Conservation (phyloP, 1,139 yeast species). For the Diutina sp. region DNA sequence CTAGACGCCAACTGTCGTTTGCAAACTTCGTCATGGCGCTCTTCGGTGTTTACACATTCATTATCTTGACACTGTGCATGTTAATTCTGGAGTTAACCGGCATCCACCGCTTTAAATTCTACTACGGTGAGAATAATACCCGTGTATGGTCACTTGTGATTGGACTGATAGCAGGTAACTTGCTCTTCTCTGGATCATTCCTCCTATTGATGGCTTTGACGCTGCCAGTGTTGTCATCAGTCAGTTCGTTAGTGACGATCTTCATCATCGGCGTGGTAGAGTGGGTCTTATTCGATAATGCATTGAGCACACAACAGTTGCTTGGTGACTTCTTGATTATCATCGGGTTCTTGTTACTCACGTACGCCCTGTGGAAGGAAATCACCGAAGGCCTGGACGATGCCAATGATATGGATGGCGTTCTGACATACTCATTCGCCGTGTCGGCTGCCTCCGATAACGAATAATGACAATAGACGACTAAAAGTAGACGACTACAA, state of each 20-base stretch:
- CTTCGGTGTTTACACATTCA: constrained; percentile 49
- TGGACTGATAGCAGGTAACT: constrained; percentile 47
- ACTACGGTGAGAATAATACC: constrained; percentile 24
- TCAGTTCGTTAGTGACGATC: constrained; percentile 68
- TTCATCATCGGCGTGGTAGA: constrained; percentile 72
- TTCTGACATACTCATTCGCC: constrained; percentile 33
- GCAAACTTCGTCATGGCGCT: constrained; percentile 34
- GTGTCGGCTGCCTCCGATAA: constrained; percentile 5
- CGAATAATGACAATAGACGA: neutral
- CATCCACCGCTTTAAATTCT: constrained; percentile 42
- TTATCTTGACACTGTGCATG: constrained; percentile 33
- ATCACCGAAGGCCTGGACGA: constrained; percentile 54
- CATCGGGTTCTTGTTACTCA: constrained; percentile 54
- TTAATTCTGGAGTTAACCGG: constrained; percentile 40
- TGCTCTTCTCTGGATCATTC: constrained; percentile 61
- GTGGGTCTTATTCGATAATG: constrained; percentile 55
- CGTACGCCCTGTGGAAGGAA: constrained; percentile 66
- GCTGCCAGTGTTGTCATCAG: constrained; percentile 76
- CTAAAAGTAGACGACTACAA: too few species aligned
- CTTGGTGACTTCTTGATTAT: constrained; percentile 48
- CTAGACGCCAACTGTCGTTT: constrained; percentile 34
- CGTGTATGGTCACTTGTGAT: constrained; percentile 31
- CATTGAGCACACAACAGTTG: constrained; percentile 33
- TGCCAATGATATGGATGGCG: constrained; percentile 33
- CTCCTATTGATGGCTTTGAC: constrained; percentile 74